Evolutionary conservation across 2,329 filamentous ascomycete genomes (phyloP).

Genomic region (Xylaria polymorpha): DNA sequence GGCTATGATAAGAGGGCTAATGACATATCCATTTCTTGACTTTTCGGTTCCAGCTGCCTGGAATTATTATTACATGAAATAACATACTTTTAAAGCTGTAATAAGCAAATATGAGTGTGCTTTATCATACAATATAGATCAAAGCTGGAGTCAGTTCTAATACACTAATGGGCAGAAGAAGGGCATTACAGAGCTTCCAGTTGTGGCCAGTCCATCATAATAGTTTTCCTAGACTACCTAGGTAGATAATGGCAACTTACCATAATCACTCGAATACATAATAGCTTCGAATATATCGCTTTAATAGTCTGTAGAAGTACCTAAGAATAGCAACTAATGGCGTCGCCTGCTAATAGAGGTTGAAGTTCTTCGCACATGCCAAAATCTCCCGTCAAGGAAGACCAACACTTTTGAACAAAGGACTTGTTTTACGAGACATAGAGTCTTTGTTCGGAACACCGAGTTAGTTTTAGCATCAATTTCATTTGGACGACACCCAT

Average conservation of each 20-base stretch:
- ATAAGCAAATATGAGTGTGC: constrained; percentile 11
- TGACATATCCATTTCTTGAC: neutral
- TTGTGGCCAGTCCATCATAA: neutral
- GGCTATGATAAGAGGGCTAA: neutral
- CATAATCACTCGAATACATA: constrained; percentile 7
- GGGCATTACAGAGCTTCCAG: neutral
- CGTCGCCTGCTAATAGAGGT: neutral
- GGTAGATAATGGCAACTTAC: constrained; percentile 5
- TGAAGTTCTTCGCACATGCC: too few relatives aligned
- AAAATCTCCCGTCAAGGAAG: neutral
- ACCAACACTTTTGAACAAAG: neutral
- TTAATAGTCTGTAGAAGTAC: neutral
- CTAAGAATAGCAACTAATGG: neutral
- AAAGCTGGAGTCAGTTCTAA: neutral
- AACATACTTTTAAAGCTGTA: constrained; percentile 6
- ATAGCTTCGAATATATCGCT: constrained; percentile 12
- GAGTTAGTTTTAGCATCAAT: neutral
- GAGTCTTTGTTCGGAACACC: constrained; percentile 9
- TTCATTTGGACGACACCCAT: neutral
- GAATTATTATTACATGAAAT: neutral
- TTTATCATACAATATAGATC: constrained; percentile 9
- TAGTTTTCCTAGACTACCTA: neutral
- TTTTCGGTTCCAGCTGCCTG: constrained; percentile 9
- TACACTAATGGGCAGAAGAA: neutral
- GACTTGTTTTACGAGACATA: constrained; percentile 15